Evolutionary conservation across 345 rosid genomes (phyloP).

Genomic region (Euphorbia lathyris): DNA sequence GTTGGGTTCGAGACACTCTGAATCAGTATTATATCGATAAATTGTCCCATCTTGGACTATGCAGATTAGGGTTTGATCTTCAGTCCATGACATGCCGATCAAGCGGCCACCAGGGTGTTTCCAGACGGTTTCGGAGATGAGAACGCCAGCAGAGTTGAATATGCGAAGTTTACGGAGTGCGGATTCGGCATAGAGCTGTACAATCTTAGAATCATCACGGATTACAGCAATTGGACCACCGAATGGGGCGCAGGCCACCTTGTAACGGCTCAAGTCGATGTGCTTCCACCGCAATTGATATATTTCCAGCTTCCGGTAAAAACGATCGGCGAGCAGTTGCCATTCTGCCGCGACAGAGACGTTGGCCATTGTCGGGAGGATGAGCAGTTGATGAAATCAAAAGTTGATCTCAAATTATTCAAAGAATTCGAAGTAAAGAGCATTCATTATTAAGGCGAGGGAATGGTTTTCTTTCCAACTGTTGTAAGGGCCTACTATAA

Average conservation of each 20-base stretch:
- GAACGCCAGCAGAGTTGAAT: slow-evolving; percentile 80
- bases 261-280: slow-evolving; percentile 82
- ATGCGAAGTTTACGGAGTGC: slow-evolving; percentile 94
- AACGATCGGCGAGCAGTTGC: slow-evolving; percentile 82
- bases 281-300: slow-evolving; percentile 86
- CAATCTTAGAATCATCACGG: slow-evolving; percentile 98
- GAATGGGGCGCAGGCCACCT: slow-evolving; percentile 87
- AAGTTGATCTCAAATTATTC: not conserved
- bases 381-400: not conserved
- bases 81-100: slow-evolving; percentile 93
- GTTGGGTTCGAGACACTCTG: slow-evolving; percentile 70
- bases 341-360: slow-evolving; percentile 97
- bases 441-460: too few relatives aligned
- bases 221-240: slow-evolving; percentile 94
- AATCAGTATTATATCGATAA: slow-evolving; percentile 73
- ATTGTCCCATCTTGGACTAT: slow-evolving; percentile 94
- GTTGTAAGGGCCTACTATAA: too few relatives aligned
- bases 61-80: slow-evolving; percentile 72
- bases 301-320: slow-evolving; percentile 87
- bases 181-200: slow-evolving; percentile 94
- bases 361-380: slow-evolving; percentile 54
- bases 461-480: too few relatives aligned
- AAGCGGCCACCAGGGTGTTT: slow-evolving; percentile 89
- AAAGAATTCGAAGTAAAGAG: too few relatives aligned
- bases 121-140: slow-evolving; percentile 83